Percentiles rank a stretch among this genome's conserved stretches.
These are phyloP conservation scores for Phlebiopsis flavidoalba DNA, from an alignment of 768 basidiomycete genomes.

Conservation along the genomic window DNA sequence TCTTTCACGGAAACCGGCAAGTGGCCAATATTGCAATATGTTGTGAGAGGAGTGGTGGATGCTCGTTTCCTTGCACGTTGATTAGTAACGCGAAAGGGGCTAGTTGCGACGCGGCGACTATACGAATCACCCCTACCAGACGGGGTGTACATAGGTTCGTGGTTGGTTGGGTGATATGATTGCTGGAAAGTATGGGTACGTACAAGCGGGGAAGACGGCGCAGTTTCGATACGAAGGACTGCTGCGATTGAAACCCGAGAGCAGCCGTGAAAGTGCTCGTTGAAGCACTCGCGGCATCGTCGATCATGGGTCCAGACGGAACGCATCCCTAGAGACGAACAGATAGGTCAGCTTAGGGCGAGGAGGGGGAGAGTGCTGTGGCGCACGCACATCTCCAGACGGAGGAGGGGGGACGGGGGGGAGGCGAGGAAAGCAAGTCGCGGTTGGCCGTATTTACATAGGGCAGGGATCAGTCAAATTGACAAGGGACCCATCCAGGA, in stretches of 20 bases:
- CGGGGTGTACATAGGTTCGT: conserved; percentile 58
- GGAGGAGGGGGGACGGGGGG: neutral
- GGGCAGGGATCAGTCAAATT: neutral
- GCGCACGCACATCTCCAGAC: neutral
- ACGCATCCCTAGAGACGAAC: neutral
- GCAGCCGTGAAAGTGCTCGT: conserved; percentile 80
- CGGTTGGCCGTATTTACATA: neutral
- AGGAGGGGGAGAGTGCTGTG: no score
- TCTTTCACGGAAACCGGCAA: conserved; percentile 58
- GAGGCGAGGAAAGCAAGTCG: neutral
- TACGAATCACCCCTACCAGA: conserved; percentile 35
- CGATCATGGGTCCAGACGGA: conserved; percentile 28
- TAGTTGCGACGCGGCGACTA: neutral
- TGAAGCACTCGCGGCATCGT: conserved; percentile 52
- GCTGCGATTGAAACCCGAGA: conserved; percentile 74
- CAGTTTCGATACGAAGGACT: conserved; percentile 68
- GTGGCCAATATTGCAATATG: conserved; percentile 64
- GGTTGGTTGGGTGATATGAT: conserved; percentile 94
- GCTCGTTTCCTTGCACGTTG: conserved; percentile 43
- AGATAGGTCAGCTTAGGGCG: no score
- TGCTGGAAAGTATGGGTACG: conserved; percentile 78
- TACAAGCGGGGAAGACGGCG: conserved; percentile 72
- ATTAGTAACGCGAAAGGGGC: conserved; percentile 4
- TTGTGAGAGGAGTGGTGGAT: conserved; percentile 42
- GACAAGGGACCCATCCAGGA: neutral